These are phyloP conservation scores for Boechera divaricarpa DNA, from an alignment of 345 rosid genomes.

Conservation along the genomic window DNA sequence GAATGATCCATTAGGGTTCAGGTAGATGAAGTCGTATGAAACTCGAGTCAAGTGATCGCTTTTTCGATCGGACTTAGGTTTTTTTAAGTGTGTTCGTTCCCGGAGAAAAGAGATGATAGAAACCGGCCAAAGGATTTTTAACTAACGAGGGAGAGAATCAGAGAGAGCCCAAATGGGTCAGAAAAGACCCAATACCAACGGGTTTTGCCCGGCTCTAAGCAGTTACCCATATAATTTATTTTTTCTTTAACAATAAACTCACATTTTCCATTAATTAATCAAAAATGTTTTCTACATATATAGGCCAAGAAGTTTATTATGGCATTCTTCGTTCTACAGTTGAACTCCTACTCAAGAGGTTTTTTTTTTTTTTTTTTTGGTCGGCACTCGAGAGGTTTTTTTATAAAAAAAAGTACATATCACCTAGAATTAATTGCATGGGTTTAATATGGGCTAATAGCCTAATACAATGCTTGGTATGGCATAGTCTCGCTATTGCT, in stretches of 20 bases:
- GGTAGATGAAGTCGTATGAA: not conserved
- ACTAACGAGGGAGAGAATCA: not conserved
- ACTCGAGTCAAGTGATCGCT: slow-evolving; percentile 2
- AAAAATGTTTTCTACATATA: not conserved
- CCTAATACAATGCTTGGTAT: too few species aligned
- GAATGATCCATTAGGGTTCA: slow-evolving; percentile 61
- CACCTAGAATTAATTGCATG: too few species aligned
- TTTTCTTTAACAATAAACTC: not conserved
- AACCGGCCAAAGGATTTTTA: slow-evolving; percentile 23
- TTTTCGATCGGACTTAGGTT: slow-evolving; percentile 38
- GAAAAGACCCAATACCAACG: slow-evolving; percentile 2
- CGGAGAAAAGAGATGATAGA: slow-evolving; percentile 11
- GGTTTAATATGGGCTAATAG: too few species aligned
- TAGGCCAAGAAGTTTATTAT: too few species aligned
- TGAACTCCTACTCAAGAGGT: too few species aligned
- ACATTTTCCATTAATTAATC: not conserved
- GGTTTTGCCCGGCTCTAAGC: slow-evolving; percentile 9
- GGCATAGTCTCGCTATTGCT: too few species aligned
- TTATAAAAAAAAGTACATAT: too few species aligned
- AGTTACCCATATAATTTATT: not conserved
- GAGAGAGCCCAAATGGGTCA: not conserved
- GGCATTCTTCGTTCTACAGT: too few species aligned
- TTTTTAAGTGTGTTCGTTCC: not conserved
- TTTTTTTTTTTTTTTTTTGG: too few species aligned
- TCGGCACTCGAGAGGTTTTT: too few species aligned